phyloP scores from a whole-genome alignment of 108 stramenopile genomes.

The Nitzschia inconspicua region DNA sequence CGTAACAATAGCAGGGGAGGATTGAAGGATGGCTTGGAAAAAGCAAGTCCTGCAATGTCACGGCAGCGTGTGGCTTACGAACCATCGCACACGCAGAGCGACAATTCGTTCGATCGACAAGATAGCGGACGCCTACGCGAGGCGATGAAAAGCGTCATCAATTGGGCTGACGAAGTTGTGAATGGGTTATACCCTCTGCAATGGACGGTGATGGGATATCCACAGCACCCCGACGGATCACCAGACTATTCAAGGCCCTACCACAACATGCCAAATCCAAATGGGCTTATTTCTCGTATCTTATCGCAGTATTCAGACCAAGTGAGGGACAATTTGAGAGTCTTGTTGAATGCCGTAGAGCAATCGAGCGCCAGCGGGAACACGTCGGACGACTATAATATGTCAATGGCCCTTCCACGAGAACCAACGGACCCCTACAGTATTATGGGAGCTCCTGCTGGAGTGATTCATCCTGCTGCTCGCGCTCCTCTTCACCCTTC shows the following conservation, averaged over 20 bases:
- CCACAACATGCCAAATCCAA: conserved; percentile 63
- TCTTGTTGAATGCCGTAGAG: conserved; percentile 37
- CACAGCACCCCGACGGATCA: conserved; percentile 40
- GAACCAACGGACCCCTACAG: neutral
- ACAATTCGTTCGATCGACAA: conserved; percentile 2
- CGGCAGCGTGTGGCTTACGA: neutral
- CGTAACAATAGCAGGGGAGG: too few relatives aligned
- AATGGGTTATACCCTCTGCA: conserved; percentile 49
- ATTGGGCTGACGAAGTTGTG: conserved; percentile 63
- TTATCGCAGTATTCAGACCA: conserved; percentile 37
- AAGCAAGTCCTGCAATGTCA: neutral
- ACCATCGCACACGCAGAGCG: neutral
- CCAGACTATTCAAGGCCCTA: conserved; percentile 53
- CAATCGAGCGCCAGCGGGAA: neutral
- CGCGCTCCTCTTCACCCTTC: too few relatives aligned
- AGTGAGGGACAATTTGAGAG: conserved; percentile 34
- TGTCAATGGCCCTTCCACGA: neutral
- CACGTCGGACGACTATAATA: neutral
- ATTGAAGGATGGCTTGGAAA: neutral
- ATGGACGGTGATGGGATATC: conserved; percentile 66
- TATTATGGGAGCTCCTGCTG: neutral
- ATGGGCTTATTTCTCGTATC: conserved; percentile 36
- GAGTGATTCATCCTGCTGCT: too few relatives aligned
- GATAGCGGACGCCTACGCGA: conserved; percentile 31
- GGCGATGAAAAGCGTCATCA: conserved; percentile 43